Conservation (phyloP, 148 eudicot genomes). For the Beta vulgaris region DNA sequence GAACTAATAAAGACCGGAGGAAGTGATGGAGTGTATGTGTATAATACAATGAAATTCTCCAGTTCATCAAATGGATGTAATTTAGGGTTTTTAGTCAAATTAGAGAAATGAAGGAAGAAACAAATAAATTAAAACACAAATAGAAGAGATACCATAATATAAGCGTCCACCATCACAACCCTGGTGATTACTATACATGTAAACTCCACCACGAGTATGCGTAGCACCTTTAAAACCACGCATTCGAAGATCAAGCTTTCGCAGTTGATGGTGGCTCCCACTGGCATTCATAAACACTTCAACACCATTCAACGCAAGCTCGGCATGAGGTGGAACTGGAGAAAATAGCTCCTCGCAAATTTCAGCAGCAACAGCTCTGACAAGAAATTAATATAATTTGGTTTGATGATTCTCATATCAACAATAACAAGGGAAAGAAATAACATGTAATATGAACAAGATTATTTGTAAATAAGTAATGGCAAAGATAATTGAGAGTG, state of each 20-base stretch:
- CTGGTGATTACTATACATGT: constrained; percentile 95
- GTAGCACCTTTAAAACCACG: constrained; percentile 88
- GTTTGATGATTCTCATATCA: constrained; percentile 8
- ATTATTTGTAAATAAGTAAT: not conserved
- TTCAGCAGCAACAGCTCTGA: constrained; percentile 93
- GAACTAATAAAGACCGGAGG: too few species aligned
- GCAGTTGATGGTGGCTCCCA: constrained; percentile 94
- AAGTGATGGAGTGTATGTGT: too few species aligned
- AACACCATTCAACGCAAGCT: constrained; percentile 90
- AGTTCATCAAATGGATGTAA: not conserved
- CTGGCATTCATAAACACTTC: constrained; percentile 97
- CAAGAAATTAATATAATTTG: constrained; percentile 23
- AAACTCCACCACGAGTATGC: constrained; percentile 86
- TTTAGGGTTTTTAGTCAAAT: not conserved
- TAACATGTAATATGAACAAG: not conserved
- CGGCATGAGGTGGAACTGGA: constrained; percentile 79
- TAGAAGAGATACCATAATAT: constrained; percentile 62
- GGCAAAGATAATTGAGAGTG: not conserved
- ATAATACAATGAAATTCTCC: not conserved
- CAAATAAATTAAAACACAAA: not conserved
- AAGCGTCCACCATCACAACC: constrained; percentile 98
- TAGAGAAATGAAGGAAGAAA: not conserved
- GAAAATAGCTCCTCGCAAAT: constrained; percentile 88
- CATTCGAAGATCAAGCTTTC: constrained; percentile 89
- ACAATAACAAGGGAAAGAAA: not conserved